Base-by-base conservation (phyloP, 2,329 filamentous ascomycete species). In the Penicillium sp. region DNA sequence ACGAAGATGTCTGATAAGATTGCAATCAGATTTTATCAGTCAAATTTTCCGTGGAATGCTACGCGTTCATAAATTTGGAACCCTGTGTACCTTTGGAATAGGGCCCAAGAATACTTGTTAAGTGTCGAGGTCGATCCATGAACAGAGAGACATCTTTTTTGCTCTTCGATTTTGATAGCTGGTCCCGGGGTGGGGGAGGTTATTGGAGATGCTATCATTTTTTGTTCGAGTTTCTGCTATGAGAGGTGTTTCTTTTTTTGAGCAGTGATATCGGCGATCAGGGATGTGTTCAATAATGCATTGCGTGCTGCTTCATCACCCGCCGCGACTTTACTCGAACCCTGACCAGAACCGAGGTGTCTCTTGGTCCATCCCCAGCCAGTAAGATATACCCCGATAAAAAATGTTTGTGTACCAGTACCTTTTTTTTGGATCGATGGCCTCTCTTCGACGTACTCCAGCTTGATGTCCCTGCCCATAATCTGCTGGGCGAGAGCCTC, bases 371-470 rank as follows among this genome's bases (percentile, higher is more conserved):
- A 81, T 3, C 80, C 80, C 77, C 78, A 82, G 14, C 81, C 81
- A 6, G 75, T 82, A 28, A 83, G 69, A 68, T 81, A 82, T 6
- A 80, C 79, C 1, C 78, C 79, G 38, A 82, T 72, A 58, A 73
- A 80, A 58, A 78, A 82, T 1, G 70, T 76, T 57, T 79, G 74
- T 10, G 71, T 74, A 11, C 79, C 78, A 30, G 40, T 61, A 25
- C 74, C 73, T 43, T 72, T 71, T 46, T 73, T 66, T 28, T 71
- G 63, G 25, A 76, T 46, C 11, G 73, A 70, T 2, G 72, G 69
- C 33, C 69, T 73, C 58, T 82, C 80, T 42, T 80, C 76, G n/a
- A 76, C 78, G 70, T 92, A 93, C 14, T 82, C 79, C 14, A 93
- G 75, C 57, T 78, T 83, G 46, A 89, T 79, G 1, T 85, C 86